Conservation (phyloP, 768 basidiomycete species). For the Macrolepiota dolichaula region DNA sequence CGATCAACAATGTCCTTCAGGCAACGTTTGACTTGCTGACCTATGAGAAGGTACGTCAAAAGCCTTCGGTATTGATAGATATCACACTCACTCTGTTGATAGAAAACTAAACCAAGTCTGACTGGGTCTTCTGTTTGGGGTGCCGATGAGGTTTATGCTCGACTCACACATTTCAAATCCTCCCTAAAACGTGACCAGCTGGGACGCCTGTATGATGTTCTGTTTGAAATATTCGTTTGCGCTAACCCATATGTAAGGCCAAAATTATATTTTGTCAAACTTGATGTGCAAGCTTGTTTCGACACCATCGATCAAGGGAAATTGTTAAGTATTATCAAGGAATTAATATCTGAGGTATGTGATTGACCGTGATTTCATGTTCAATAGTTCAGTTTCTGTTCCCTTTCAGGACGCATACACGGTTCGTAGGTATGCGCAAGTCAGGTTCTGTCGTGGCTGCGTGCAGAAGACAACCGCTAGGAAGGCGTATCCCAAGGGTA, state of each 20-base stretch:
- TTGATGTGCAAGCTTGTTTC: slow-evolving; percentile 95
- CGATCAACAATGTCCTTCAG: slow-evolving; percentile 87
- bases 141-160: slow-evolving; percentile 76
- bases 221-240: neutral
- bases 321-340: slow-evolving; percentile 70
- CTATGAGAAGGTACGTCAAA: slow-evolving; percentile 70
- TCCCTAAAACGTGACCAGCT: slow-evolving; percentile 35
- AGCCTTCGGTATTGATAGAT: neutral
- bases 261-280: slow-evolving; percentile 91
- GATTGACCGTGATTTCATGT: neutral
- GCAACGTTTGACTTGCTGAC: slow-evolving; percentile 84
- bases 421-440: slow-evolving; percentile 65
- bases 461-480: slow-evolving; percentile 53
- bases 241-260: slow-evolving; percentile 48
- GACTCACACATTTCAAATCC: slow-evolving; percentile 68
- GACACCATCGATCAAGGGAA: slow-evolving; percentile 93
- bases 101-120: slow-evolving; percentile 61
- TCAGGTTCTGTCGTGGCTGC: slow-evolving; percentile 54
- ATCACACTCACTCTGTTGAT: neutral
- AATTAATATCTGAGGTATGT: slow-evolving; percentile 68
- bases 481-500: slow-evolving; percentile 70
- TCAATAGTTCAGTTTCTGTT: neutral
- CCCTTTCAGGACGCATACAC: slow-evolving; percentile 62
- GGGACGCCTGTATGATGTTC: slow-evolving; percentile 45
- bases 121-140: slow-evolving; percentile 84